These are phyloP conservation scores for Pseudozyma tsukubaensis DNA, from an alignment of 1,284 basidiomycete genomes.

Conservation along the genomic window DNA sequence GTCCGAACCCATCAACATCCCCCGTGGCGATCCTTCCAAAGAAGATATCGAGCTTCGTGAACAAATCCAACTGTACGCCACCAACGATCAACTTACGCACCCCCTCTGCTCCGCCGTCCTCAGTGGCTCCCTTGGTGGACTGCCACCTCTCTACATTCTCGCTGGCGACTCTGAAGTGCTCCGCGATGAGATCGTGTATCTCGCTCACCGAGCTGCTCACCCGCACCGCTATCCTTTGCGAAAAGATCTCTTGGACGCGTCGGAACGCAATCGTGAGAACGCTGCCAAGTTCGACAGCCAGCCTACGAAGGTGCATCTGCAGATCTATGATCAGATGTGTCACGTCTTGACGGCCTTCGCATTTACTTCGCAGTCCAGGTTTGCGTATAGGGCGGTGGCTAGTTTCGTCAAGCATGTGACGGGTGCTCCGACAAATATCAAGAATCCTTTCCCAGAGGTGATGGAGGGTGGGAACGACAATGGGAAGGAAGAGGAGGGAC, in stretches of 20 bases:
- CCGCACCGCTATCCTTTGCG: conserved; percentile 80
- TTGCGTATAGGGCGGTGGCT: conserved; percentile 69
- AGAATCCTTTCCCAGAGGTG: conserved; percentile 55
- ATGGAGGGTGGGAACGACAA: conserved; percentile 16
- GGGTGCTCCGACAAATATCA: conserved; percentile 55
- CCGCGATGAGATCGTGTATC: conserved; percentile 84
- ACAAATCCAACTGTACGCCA: conserved; percentile 90
- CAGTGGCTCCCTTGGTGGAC: conserved; percentile 83
- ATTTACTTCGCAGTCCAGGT: conserved; percentile 69
- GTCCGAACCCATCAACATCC: conserved; percentile 50
- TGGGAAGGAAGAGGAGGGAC: conserved; percentile 8
- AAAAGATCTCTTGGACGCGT: conserved; percentile 73
- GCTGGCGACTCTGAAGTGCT: conserved; percentile 89
- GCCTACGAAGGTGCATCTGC: conserved; percentile 90
- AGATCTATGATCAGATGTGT: conserved; percentile 72
- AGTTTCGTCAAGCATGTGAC: conserved; percentile 69
- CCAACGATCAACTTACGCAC: conserved; percentile 83
- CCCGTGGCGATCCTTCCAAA: conserved; percentile 21
- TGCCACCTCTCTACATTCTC: conserved; percentile 87
- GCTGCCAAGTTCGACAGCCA: conserved; percentile 70
- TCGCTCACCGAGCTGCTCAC: conserved; percentile 88
- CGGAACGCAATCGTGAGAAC: conserved; percentile 68
- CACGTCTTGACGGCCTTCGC: conserved; percentile 71
- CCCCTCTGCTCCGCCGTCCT: conserved; percentile 85
- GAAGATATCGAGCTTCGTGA: conserved; percentile 47